Evolutionary conservation across 139 green algal genomes (phyloP).

Genomic region (Chlorella ohadii): DNA sequence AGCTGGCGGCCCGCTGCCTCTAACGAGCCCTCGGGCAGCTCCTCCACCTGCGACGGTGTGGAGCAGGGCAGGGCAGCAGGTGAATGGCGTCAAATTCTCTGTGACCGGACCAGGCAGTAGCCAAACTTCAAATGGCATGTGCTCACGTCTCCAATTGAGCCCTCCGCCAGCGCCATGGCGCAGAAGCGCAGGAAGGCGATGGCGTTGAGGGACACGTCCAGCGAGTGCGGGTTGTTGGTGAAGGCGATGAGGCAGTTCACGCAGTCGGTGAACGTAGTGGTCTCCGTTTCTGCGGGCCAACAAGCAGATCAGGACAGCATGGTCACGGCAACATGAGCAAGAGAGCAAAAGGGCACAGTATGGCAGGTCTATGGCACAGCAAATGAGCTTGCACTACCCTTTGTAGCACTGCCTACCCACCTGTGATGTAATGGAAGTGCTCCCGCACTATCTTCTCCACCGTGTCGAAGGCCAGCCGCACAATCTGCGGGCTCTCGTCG

Average conservation of each 20-base stretch:
- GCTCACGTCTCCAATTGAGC: conserved; percentile 83
- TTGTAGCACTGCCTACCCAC: too few relatives aligned
- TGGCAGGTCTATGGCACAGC: too few relatives aligned
- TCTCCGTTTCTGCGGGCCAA: conserved; percentile 85
- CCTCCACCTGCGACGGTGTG: not conserved
- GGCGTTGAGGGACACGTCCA: conserved; percentile 95
- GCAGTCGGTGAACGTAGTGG: conserved; percentile 97
- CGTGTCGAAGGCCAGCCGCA: conserved; percentile 92
- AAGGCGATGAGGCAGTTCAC: conserved; percentile 99
- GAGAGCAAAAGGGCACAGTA: too few relatives aligned
- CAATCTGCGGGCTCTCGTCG: conserved; percentile 81
- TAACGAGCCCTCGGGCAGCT: conserved; percentile 55
- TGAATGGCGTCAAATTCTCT: too few relatives aligned
- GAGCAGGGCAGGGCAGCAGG: too few relatives aligned
- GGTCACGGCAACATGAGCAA: too few relatives aligned
- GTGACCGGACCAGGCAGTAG: too few relatives aligned
- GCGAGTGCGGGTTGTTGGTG: conserved; percentile 96
- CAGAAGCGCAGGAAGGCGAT: conserved; percentile 99
- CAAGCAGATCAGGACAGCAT: not conserved
- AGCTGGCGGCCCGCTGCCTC: conserved; percentile 22
- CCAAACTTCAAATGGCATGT: too few relatives aligned
- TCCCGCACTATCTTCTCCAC: conserved; percentile 98
- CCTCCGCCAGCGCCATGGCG: conserved; percentile 95
- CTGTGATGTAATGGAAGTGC: conserved; percentile 97
- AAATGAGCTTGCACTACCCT: too few relatives aligned